Evolutionary conservation across 2,329 filamentous ascomycete species (phyloP).

Genomic region (Xylariaceae sp.): DNA sequence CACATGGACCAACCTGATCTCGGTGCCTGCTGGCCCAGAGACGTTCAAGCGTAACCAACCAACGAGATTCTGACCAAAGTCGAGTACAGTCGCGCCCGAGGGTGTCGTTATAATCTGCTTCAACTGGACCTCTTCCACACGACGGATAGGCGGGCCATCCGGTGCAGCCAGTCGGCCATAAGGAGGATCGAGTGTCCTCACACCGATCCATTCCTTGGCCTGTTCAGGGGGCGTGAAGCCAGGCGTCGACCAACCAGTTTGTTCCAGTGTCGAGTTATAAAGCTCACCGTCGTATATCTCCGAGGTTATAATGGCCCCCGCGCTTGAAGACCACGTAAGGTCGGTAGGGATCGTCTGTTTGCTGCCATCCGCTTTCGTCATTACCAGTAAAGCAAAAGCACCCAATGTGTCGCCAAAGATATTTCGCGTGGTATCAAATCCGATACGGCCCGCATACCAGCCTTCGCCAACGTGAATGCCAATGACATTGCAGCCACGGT

Average conservation of each 20-base stretch:
- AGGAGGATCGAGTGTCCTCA: slow-evolving; percentile 20
- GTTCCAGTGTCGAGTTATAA: slow-evolving; percentile 28
- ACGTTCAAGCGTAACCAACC: slow-evolving; percentile 34
- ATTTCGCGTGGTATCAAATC: slow-evolving; percentile 25
- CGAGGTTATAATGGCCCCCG: slow-evolving; percentile 23
- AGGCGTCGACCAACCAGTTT: slow-evolving; percentile 20
- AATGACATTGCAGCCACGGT: slow-evolving; percentile 35
- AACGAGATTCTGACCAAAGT: slow-evolving; percentile 46
- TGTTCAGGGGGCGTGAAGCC: slow-evolving; percentile 29
- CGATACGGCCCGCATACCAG: slow-evolving; percentile 43
- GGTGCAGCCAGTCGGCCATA: slow-evolving; percentile 25
- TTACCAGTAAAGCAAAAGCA: slow-evolving; percentile 27
- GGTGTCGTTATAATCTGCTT: slow-evolving; percentile 27
- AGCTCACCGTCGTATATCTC: slow-evolving; percentile 30
- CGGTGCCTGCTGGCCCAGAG: slow-evolving; percentile 33
- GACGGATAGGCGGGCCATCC: slow-evolving; percentile 31
- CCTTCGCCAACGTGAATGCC: slow-evolving; percentile 45
- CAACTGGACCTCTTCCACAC: slow-evolving; percentile 24
- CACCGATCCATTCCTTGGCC: slow-evolving; percentile 26
- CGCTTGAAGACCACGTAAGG: slow-evolving; percentile 27
- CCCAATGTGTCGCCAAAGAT: slow-evolving; percentile 30
- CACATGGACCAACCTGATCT: slow-evolving; percentile 44
- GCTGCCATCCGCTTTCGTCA: slow-evolving; percentile 18
- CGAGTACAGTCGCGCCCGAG: slow-evolving; percentile 42
- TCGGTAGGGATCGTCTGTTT: slow-evolving; percentile 26